Percentiles rank a stretch among this genome's conserved stretches.
Conservation (phyloP, 169 alveolate genomes). For the Amoebophrya sp. region DNA sequence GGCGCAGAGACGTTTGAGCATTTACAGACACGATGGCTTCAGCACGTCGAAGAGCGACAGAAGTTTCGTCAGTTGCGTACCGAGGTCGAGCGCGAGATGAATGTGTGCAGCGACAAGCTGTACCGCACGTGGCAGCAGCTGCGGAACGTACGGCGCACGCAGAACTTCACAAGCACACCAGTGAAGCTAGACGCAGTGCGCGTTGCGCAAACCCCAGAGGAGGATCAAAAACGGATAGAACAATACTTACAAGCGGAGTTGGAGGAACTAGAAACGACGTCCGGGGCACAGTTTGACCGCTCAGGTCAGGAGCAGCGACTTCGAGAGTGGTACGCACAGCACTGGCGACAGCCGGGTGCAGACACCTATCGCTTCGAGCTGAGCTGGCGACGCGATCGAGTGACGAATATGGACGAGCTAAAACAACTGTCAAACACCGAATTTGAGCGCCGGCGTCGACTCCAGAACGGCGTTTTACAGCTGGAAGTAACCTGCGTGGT, state of each 20-base stretch:
- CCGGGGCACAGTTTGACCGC: background rate
- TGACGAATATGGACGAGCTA: background rate
- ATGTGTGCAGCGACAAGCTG: background rate
- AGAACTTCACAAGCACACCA: background rate
- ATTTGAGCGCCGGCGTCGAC: background rate
- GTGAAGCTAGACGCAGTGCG: background rate
- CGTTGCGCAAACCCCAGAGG: background rate
- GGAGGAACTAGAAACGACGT: background rate
- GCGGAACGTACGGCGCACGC: background rate
- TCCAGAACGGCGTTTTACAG: background rate
- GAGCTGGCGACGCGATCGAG: background rate
- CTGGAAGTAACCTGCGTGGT: background rate
- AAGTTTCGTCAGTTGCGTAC: background rate
- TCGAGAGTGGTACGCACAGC: background rate
- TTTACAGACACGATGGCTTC: background rate
- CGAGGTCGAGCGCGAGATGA: background rate
- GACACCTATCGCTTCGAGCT: background rate
- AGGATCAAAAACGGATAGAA: background rate
- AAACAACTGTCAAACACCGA: background rate
- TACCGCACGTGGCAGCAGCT: slow-evolving; percentile 18
- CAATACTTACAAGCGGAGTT: background rate
- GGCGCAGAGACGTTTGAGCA: no score
- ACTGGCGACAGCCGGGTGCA: slow-evolving; percentile 13
- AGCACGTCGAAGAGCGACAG: background rate
- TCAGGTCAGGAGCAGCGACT: background rate